Evolutionary conservation across 2,329 filamentous ascomycete genomes (phyloP).

Genomic region (Cylindrodendrum hubeiense): DNA sequence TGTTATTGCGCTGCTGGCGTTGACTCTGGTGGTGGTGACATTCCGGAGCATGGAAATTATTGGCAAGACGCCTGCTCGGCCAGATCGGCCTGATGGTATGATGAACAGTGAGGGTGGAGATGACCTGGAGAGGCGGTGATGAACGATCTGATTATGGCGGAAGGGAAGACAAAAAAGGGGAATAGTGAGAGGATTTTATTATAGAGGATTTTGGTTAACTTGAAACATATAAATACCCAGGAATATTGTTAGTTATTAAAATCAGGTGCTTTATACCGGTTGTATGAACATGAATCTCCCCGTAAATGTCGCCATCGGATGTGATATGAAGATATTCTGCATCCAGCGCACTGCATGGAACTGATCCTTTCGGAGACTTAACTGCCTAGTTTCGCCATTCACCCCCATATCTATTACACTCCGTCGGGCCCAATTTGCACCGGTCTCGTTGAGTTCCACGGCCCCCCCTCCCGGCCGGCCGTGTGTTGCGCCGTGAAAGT

Average conservation of each 20-base stretch:
- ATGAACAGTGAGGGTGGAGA: slow-evolving; percentile 36
- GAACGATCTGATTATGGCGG: background rate
- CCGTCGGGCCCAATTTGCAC: slow-evolving; percentile 9
- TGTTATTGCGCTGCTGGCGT: slow-evolving; percentile 57
- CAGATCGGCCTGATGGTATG: slow-evolving; percentile 36
- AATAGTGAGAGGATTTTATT: background rate
- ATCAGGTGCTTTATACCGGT: background rate
- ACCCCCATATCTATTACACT: background rate
- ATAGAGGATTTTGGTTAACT: background rate
- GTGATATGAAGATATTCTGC: background rate
- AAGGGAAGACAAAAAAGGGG: background rate
- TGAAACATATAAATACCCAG: background rate
- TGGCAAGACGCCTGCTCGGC: slow-evolving; percentile 52
- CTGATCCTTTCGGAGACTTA: too few relatives aligned
- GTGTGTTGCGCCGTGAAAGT: slow-evolving; percentile 29
- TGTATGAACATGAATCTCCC: background rate
- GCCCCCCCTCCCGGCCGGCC: slow-evolving; percentile 19
- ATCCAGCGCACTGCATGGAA: too few relatives aligned
- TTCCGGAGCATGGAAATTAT: slow-evolving; percentile 67
- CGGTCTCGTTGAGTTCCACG: slow-evolving; percentile 4
- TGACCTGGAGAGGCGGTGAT: slow-evolving; percentile 29
- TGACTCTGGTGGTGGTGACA: slow-evolving; percentile 58
- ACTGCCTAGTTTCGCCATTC: background rate
- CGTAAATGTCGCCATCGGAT: background rate
- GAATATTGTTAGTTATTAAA: background rate